A percentile compares a stretch with the other conserved stretches of the same genome.
phyloP scores from a whole-genome alignment of 2,329 filamentous ascomycete genomes.

The Coniochaeta ligniaria region DNA sequence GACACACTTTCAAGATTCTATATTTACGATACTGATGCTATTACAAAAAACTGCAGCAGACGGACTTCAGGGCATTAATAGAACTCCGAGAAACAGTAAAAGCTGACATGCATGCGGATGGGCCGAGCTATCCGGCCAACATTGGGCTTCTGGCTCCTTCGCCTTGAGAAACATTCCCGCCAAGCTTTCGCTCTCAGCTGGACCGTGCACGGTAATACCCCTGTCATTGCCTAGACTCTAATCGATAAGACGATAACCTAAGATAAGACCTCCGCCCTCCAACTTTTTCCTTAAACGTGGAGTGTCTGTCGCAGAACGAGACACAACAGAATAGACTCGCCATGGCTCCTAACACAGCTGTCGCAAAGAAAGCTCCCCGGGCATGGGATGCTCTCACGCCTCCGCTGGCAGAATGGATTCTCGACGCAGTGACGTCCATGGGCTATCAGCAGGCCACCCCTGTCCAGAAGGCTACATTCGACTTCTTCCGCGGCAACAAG shows the following conservation, averaged over 20 bases:
- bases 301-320: not conserved
- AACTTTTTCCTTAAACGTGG: not conserved
- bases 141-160: not conserved
- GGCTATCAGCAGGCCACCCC: conserved; percentile 73
- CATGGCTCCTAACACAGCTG: not conserved
- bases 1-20: not conserved
- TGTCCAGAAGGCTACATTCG: conserved; percentile 74
- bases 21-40: not conserved
- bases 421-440: conserved; percentile 67
- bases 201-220: not conserved
- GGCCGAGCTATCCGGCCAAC: conserved; percentile 1
- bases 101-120: not conserved
- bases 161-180: not conserved
- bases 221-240: not conserved
- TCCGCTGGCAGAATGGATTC: conserved; percentile 67
- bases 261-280: not conserved
- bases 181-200: not conserved
- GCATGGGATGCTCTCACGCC: conserved; percentile 65
- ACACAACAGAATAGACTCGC: not conserved
- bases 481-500: conserved; percentile 70
- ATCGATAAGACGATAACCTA: conserved; percentile 13
- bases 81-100: not conserved
- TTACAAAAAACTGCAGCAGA: no score
- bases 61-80: not conserved
- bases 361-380: conserved; percentile 28